Conservation (phyloP, 140 eudicot genomes). For the Anethum foeniculum region DNA sequence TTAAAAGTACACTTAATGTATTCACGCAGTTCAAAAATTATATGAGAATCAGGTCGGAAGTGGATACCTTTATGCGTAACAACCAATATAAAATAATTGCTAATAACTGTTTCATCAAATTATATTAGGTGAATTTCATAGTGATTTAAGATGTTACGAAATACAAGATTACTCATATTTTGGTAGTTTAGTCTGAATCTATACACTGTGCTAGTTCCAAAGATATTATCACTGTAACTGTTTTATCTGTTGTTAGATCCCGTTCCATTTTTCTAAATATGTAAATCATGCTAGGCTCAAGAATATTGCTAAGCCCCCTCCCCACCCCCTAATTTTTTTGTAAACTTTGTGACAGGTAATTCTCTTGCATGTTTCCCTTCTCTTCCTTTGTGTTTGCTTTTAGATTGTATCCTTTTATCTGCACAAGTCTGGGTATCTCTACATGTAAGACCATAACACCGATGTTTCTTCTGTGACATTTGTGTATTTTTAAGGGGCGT, state of each 20-base stretch:
- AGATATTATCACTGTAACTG: no score
- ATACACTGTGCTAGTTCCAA: not conserved
- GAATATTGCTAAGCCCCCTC: not conserved
- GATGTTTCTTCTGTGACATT: not conserved
- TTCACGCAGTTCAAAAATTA: not conserved
- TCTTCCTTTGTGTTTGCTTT: not conserved
- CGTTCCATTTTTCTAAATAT: not conserved
- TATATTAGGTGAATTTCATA: not conserved
- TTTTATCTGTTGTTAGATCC: no score
- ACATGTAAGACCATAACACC: not conserved
- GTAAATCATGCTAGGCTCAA: not conserved
- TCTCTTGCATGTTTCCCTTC: not conserved
- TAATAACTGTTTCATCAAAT: not conserved
- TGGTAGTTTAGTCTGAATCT: no score
- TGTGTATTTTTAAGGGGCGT: constrained; percentile 47
- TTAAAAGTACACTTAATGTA: no score
- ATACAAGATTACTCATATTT: not conserved
- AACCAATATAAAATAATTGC: not conserved
- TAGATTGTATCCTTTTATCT: not conserved
- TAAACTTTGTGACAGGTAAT: not conserved
- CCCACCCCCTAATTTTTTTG: not conserved
- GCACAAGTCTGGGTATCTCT: not conserved
- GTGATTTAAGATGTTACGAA: not conserved
- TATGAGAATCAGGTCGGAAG: not conserved
- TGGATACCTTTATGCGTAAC: not conserved